Evolutionary conservation across 2,329 filamentous ascomycete genomes (phyloP), one percentile per base, ranked within the genome.

Genomic region (Talaromyces sp.): DNA sequence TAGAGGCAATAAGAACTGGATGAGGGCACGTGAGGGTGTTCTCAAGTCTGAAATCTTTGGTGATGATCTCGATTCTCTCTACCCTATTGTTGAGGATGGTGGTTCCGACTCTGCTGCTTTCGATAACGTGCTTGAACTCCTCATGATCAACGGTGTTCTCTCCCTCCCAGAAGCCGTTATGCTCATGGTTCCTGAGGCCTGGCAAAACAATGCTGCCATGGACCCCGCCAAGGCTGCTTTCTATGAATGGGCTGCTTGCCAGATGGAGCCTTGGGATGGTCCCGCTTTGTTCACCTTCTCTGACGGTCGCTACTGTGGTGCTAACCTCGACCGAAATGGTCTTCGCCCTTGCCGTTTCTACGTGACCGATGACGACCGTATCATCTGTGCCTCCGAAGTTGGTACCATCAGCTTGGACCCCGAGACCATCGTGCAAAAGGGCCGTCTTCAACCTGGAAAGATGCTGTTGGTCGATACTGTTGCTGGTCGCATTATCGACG

Each of bases 191-290:
- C 94, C 94, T 24, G 94, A 98, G 81, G 94, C 94, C 67, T 98
- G 94, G 94, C 93, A 98, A 80, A 94, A 93, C 67, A 97, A 97
- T 78, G 83, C 88, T 43, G 84, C 88, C 66, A 96, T 98, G 90
- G 93, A 97, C 73, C 92, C 93, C 64, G 91, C 92, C 74, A 98
- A 98, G 82, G 91, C 93, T 66, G 94, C 94, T 60, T 98, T 97
- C 81, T 98, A 98, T 81, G 93, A 98, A 78, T 98, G 94, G 93
- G 94, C 94, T 73, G 93, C 93, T 70, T 98, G 94, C 79, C 91
- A 96, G 84, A 98, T 98, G 94, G 94, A 98, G 82, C 93, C 94
- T 16, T 98, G 94, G 94, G 94, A 98, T 79, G 94, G 94, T 19
- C 94, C 94, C 39, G 94, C 94, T 64, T 87, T 98, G 37, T 98